These are phyloP conservation scores for Aquilaria yunnanensis DNA, from an alignment of 345 rosid genomes.

Conservation along the genomic window DNA sequence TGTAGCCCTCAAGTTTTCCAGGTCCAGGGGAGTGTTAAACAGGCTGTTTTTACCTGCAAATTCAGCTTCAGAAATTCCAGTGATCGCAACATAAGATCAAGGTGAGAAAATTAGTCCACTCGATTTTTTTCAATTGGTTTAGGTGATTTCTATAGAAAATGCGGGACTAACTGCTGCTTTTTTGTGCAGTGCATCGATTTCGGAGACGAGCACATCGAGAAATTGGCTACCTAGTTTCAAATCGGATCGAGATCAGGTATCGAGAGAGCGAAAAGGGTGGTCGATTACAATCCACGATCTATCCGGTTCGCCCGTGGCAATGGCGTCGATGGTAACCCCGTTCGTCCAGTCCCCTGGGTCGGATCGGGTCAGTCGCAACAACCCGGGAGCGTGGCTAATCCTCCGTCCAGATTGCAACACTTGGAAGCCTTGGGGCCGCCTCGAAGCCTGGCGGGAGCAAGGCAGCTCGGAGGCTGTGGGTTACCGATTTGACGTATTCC, in stretches of 20 bases:
- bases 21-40: slow-evolving; percentile 76
- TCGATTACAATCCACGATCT: slow-evolving; percentile 87
- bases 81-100: slow-evolving; percentile 57
- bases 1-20: slow-evolving; percentile 95
- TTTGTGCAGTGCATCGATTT: slow-evolving; percentile 45
- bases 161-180: background rate
- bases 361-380: slow-evolving; percentile 69
- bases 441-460: slow-evolving; percentile 84
- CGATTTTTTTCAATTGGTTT: background rate
- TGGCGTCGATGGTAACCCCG: slow-evolving; percentile 98
- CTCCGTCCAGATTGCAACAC: slow-evolving; percentile 73
- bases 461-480: slow-evolving; percentile 55
- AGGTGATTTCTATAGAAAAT: too few species aligned
- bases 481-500: slow-evolving; percentile 71
- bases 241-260: slow-evolving; percentile 44
- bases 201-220: slow-evolving; percentile 34
- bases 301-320: slow-evolving; percentile 94
- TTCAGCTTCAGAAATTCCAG: slow-evolving; percentile 55
- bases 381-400: slow-evolving; percentile 94
- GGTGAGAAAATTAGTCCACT: slow-evolving; percentile 28
- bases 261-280: slow-evolving; percentile 92
- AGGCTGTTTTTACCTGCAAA: slow-evolving; percentile 96
- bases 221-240: slow-evolving; percentile 43
- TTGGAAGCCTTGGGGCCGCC: slow-evolving; percentile 96
- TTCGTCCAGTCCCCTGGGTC: slow-evolving; percentile 90